Evolutionary conservation across 345 rosid species (phyloP).

Genomic region (Populus nigra): DNA sequence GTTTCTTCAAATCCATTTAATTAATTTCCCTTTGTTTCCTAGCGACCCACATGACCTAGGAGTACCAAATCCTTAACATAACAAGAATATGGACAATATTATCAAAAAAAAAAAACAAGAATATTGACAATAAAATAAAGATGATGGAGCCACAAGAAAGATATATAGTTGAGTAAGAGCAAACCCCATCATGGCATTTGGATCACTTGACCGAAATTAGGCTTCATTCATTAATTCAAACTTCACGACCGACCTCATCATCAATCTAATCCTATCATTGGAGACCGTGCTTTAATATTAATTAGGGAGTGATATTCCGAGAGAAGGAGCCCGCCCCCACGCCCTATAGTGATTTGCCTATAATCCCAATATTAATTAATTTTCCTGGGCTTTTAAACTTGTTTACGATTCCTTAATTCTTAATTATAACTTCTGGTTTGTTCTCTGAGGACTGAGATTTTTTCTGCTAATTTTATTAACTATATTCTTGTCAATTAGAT

Average conservation of each 20-base stretch:
- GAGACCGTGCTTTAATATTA: conserved; percentile 8
- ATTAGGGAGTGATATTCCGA: background rate
- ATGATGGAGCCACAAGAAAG: background rate
- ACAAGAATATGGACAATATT: background rate
- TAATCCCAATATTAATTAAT: background rate
- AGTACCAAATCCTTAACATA: background rate
- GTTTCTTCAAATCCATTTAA: too few relatives aligned
- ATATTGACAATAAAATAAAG: background rate
- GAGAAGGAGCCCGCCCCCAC: conserved; percentile 5
- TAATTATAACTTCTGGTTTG: background rate
- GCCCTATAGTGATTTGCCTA: background rate
- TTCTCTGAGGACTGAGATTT: conserved; percentile 28
- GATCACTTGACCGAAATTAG: conserved; percentile 12
- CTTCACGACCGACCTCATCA: conserved; percentile 19
- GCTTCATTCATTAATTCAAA: conserved; percentile 15
- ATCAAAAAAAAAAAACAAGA: background rate
- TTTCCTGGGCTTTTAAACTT: background rate
- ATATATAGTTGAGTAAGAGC: conserved; percentile 7
- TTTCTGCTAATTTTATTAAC: conserved; percentile 15
- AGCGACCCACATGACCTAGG: background rate
- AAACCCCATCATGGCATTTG: conserved; percentile 13
- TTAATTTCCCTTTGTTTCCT: background rate
- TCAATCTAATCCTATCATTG: conserved; percentile 28
- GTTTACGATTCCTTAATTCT: background rate
- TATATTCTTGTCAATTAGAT: conserved; percentile 26